These are phyloP conservation scores for Immersiporthe knoxdaviesiana DNA, from an alignment of 2,329 filamentous ascomycete species.

Conservation along the genomic window DNA sequence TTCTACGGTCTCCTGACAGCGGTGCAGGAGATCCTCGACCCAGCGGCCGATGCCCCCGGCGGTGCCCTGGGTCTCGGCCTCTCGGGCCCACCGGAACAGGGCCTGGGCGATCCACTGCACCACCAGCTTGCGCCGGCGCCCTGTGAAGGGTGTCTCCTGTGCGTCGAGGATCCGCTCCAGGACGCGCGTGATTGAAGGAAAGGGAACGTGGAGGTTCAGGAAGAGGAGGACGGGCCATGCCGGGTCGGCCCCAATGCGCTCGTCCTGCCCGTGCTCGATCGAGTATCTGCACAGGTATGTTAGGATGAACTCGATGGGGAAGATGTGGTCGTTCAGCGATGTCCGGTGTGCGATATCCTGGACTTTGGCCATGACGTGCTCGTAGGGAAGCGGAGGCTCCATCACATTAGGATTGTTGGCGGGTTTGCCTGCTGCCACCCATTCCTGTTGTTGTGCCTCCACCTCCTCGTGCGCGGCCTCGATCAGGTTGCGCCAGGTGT, in stretches of 20 bases:
- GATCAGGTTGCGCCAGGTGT: slow-evolving; percentile 84
- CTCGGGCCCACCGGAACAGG: slow-evolving; percentile 53
- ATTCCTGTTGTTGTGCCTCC: slow-evolving; percentile 41
- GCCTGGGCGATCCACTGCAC: slow-evolving; percentile 58
- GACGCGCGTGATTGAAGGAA: slow-evolving; percentile 59
- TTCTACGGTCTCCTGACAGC: slow-evolving; percentile 20
- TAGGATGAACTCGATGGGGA: slow-evolving; percentile 64
- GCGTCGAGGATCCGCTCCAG: slow-evolving; percentile 61
- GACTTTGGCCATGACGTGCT: slow-evolving; percentile 67
- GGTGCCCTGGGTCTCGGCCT: slow-evolving; percentile 50
- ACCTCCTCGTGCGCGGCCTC: slow-evolving; percentile 68
- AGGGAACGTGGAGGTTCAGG: slow-evolving; percentile 58
- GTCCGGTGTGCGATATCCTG: slow-evolving; percentile 68
- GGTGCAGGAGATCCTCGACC: slow-evolving; percentile 27
- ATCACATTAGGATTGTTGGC: slow-evolving; percentile 39
- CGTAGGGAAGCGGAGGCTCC: slow-evolving; percentile 64
- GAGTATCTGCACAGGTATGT: slow-evolving; percentile 67
- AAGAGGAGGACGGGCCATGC: slow-evolving; percentile 62
- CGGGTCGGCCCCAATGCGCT: slow-evolving; percentile 58
- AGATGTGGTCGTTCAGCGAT: slow-evolving; percentile 67
- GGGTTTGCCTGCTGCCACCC: slow-evolving; percentile 46
- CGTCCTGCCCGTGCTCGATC: slow-evolving; percentile 60
- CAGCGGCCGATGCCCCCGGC: slow-evolving; percentile 26
- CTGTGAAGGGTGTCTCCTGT: slow-evolving; percentile 62
- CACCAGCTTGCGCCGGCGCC: slow-evolving; percentile 51